A percentile compares a stretch with the other conserved stretches of the same genome.
Evolutionary conservation across 352 stramenopile genomes (phyloP).

Genomic region (Globisporangium carolinianum): DNA sequence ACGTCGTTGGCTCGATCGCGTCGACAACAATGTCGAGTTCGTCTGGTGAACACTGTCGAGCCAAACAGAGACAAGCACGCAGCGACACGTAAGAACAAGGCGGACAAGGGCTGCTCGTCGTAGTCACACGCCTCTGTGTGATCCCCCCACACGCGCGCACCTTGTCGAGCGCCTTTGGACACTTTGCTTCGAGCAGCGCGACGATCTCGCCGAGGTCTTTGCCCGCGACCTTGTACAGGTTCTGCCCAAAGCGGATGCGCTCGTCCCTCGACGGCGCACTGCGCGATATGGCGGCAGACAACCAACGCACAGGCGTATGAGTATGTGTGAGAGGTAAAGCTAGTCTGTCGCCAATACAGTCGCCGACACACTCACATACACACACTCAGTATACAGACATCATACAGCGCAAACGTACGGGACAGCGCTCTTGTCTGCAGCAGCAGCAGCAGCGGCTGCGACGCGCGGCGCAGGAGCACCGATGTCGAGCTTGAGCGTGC

Average conservation of each 20-base stretch:
- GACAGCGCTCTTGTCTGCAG: background rate
- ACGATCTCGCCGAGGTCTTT: conserved; percentile 68
- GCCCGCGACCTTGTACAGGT: conserved; percentile 77
- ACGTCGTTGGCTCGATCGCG: conserved; percentile 80
- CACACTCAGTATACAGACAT: background rate
- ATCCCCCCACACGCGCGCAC: conserved; percentile 11
- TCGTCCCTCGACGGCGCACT: conserved; percentile 67
- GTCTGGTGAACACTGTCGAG: conserved; percentile 54
- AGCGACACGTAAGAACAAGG: too few relatives aligned
- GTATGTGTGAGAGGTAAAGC: too few relatives aligned
- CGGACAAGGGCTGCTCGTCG: too few relatives aligned
- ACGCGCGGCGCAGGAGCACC: too few relatives aligned
- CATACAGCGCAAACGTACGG: too few relatives aligned
- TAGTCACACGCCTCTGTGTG: too few relatives aligned
- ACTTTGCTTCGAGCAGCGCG: conserved; percentile 73
- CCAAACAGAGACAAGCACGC: background rate
- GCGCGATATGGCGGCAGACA: background rate
- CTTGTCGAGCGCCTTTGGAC: conserved; percentile 76
- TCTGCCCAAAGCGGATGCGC: conserved; percentile 79
- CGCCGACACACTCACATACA: background rate
- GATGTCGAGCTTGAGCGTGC: background rate
- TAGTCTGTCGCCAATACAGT: too few relatives aligned
- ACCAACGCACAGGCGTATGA: too few relatives aligned
- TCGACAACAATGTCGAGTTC: conserved; percentile 85
- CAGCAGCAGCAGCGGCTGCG: background rate